Percentiles rank a stretch among this genome's conserved stretches.
Evolutionary conservation across 352 stramenopile species (phyloP).

Genomic region (Phytophthora megakarya): DNA sequence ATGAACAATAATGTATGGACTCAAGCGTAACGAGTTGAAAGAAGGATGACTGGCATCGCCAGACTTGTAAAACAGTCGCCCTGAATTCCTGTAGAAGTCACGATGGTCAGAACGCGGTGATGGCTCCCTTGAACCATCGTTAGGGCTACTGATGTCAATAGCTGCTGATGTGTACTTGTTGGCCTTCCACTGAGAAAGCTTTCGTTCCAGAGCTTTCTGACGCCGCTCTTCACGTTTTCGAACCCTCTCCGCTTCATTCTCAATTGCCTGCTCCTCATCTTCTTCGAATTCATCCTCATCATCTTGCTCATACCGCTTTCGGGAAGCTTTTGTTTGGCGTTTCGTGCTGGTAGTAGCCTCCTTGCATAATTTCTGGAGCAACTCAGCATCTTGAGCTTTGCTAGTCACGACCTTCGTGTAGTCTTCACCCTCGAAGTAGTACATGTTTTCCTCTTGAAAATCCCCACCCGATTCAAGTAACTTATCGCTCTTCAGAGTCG

Average conservation of each 20-base stretch:
- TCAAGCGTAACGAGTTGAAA: conserved; percentile 19
- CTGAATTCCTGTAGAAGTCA: conserved; percentile 3
- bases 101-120: conserved; percentile 19
- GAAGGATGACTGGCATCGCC: conserved; percentile 63
- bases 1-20: conserved; percentile 63
- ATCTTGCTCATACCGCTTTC: conserved; percentile 45
- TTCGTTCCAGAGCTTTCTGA: conserved; percentile 48
- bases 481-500: conserved; percentile 45
- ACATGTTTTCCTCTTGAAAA: conserved; percentile 81
- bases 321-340: conserved; percentile 34
- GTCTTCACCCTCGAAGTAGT: conserved; percentile 84
- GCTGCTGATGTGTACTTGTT: conserved; percentile 68
- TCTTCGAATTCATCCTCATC: conserved; percentile 44
- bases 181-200: conserved; percentile 56
- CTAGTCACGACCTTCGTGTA: conserved; percentile 50
- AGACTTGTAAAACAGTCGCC: conserved; percentile 51
- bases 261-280: conserved; percentile 35
- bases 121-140: not conserved
- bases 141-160: conserved; percentile 24
- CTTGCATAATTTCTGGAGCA: conserved; percentile 46
- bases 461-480: conserved; percentile 60
- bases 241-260: conserved; percentile 47
- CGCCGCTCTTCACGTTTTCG: conserved; percentile 50
- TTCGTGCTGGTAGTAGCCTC: conserved; percentile 28
- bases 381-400: conserved; percentile 46